Conservation (phyloP, 192 early-diverging fungal genomes). For the Podila horticola region DNA sequence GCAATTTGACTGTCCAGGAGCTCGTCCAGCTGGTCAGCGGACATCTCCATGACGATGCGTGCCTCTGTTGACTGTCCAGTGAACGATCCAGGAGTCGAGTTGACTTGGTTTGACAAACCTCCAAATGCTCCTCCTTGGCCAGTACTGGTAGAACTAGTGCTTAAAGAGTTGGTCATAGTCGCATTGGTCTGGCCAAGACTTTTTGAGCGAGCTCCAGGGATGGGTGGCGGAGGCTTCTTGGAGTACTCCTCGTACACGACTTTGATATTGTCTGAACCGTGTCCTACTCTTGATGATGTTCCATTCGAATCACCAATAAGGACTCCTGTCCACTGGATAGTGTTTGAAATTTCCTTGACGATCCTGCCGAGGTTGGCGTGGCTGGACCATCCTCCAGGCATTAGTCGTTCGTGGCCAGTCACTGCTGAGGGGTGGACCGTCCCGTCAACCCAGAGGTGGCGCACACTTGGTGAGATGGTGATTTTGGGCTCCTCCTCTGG, state of each 20-base stretch:
- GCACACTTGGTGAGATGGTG: constrained; percentile 57
- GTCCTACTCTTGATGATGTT: constrained; percentile 18
- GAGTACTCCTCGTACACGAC: constrained; percentile 50
- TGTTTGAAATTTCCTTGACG: constrained; percentile 64
- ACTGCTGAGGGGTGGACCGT: constrained; percentile 47
- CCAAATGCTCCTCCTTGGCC: neutral
- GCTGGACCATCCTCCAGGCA: constrained; percentile 52
- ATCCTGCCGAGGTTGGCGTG: constrained; percentile 60
- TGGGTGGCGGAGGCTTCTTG: constrained; percentile 44
- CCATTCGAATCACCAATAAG: constrained; percentile 15
- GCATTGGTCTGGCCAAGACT: constrained; percentile 18
- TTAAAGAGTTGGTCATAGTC: constrained; percentile 15
- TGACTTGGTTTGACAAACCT: neutral
- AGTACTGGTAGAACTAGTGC: neutral
- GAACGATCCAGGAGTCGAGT: neutral
- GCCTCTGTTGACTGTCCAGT: constrained; percentile 19
- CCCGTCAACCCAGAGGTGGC: constrained; percentile 66
- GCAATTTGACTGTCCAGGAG: constrained; percentile 40
- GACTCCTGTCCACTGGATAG: constrained; percentile 49
- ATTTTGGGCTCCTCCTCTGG: constrained; percentile 65
- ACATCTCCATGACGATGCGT: constrained; percentile 29
- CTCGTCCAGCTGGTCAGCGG: constrained; percentile 30
- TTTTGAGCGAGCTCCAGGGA: constrained; percentile 39
- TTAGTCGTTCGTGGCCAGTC: constrained; percentile 55
- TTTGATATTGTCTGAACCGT: constrained; percentile 15